Percentiles rank a stretch among this genome's conserved stretches.
These are phyloP conservation scores for Piromyces finnis DNA, from an alignment of 192 early-diverging fungal species.

Conservation along the genomic window DNA sequence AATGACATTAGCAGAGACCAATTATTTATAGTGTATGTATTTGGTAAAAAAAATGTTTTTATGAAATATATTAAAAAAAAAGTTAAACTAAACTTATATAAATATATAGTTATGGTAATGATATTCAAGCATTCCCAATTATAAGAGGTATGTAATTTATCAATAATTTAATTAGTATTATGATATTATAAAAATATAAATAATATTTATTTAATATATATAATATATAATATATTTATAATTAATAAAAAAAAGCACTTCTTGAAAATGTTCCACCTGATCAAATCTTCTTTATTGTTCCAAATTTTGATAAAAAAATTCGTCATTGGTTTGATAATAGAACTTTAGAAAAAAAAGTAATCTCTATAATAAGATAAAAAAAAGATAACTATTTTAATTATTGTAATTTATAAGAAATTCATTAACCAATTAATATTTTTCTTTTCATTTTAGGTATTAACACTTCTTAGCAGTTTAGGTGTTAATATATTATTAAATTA, in stretches of 20 bases:
- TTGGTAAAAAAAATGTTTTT: too few relatives aligned
- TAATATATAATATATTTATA: neutral
- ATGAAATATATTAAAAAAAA: too few relatives aligned
- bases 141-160: constrained; percentile 12
- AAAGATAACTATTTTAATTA: neutral
- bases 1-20: neutral
- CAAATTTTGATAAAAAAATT: constrained; percentile 10
- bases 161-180: too few relatives aligned
- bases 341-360: neutral
- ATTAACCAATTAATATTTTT: too few relatives aligned
- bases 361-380: neutral
- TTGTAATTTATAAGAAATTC: too few relatives aligned
- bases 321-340: constrained; percentile 6
- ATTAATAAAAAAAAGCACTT: constrained; percentile 1
- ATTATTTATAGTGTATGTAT: too few relatives aligned
- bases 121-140: constrained; percentile 21
- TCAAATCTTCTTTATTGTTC: constrained; percentile 11
- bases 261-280: neutral
- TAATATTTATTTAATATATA: too few relatives aligned
- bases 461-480: neutral
- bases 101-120: constrained; percentile 13
- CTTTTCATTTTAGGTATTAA: neutral
- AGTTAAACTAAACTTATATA: too few relatives aligned
- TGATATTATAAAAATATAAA: too few relatives aligned
- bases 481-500: constrained; percentile 13